phyloP scores from a whole-genome alignment of 228 moss, liverwort and hornwort genomes.

The Sphagnum magellanicum region DNA sequence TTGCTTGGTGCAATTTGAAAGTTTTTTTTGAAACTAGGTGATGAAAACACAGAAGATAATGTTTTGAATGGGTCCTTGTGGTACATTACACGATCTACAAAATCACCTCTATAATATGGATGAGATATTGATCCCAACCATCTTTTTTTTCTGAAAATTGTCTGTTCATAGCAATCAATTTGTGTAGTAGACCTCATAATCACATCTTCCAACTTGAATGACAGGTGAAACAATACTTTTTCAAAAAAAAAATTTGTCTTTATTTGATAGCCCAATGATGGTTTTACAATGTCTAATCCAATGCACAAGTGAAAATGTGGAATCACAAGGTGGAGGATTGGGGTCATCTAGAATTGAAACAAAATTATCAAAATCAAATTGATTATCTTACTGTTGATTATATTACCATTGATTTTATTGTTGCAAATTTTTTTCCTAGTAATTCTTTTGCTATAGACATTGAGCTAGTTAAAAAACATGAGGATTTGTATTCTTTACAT shows the following conservation, averaged over 20 bases:
- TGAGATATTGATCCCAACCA: background rate
- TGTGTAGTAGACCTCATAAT: background rate
- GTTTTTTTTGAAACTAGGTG: background rate
- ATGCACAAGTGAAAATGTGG: background rate
- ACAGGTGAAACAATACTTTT: background rate
- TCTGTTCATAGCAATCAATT: background rate
- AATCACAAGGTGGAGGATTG: background rate
- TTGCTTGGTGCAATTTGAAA: constrained; percentile 1
- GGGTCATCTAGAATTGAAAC: too few relatives aligned
- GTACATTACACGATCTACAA: background rate
- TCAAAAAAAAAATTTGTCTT: background rate
- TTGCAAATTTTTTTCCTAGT: too few relatives aligned
- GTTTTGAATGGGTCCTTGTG: background rate
- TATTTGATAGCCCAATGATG: constrained; percentile 1
- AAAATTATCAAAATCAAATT: too few relatives aligned
- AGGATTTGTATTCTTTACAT: too few relatives aligned
- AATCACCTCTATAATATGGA: background rate
- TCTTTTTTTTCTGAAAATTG: background rate
- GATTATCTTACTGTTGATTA: too few relatives aligned
- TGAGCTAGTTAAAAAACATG: too few relatives aligned
- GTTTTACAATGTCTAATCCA: background rate
- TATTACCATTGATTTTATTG: too few relatives aligned
- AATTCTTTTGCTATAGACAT: too few relatives aligned
- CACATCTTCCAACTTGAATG: constrained; percentile 1
- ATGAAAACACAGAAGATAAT: background rate